Percentiles rank a stretch among this genome's conserved stretches.
These are phyloP conservation scores for Hericium alpestre DNA, from an alignment of 768 basidiomycete genomes.

Conservation along the genomic window DNA sequence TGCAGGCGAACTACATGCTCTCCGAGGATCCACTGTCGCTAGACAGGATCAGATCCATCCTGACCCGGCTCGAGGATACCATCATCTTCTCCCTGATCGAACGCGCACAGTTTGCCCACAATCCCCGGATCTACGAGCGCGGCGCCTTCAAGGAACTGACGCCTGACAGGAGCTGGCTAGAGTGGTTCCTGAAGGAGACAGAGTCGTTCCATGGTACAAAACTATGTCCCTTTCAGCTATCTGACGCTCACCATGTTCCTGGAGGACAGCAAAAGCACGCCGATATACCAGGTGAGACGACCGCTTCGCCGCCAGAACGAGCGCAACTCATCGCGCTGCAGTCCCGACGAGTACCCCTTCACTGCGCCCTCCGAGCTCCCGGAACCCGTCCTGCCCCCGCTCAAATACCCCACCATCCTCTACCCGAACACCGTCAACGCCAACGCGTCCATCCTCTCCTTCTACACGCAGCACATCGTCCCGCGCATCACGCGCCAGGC, in stretches of 20 bases:
- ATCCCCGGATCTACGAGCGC: slow-evolving; percentile 76
- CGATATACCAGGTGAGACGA: slow-evolving; percentile 76
- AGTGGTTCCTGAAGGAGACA: slow-evolving; percentile 95
- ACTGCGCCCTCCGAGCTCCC: slow-evolving; percentile 58
- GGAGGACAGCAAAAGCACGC: slow-evolving; percentile 71
- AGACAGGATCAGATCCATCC: slow-evolving; percentile 78
- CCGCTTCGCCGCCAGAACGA: background rate
- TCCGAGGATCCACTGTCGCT: slow-evolving; percentile 70
- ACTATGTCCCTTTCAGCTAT: too few relatives aligned
- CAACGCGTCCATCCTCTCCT: slow-evolving; percentile 76
- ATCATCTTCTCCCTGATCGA: slow-evolving; percentile 98
- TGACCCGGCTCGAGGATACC: slow-evolving; percentile 91
- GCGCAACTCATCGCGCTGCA: slow-evolving; percentile 20
- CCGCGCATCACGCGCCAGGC: slow-evolving; percentile 77
- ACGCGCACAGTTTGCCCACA: slow-evolving; percentile 92
- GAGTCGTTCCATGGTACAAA: slow-evolving; percentile 83
- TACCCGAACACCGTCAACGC: slow-evolving; percentile 75
- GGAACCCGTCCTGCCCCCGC: slow-evolving; percentile 63
- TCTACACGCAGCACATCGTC: slow-evolving; percentile 82
- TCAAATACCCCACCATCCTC: slow-evolving; percentile 68
- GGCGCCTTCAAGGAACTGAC: slow-evolving; percentile 76
- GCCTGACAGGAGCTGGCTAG: slow-evolving; percentile 84
- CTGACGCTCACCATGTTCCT: background rate
- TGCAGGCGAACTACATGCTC: slow-evolving; percentile 53
- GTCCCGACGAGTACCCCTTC: slow-evolving; percentile 98